phyloP scores from a whole-genome alignment of 768 basidiomycete species.

The Tylopilus sp. region DNA sequence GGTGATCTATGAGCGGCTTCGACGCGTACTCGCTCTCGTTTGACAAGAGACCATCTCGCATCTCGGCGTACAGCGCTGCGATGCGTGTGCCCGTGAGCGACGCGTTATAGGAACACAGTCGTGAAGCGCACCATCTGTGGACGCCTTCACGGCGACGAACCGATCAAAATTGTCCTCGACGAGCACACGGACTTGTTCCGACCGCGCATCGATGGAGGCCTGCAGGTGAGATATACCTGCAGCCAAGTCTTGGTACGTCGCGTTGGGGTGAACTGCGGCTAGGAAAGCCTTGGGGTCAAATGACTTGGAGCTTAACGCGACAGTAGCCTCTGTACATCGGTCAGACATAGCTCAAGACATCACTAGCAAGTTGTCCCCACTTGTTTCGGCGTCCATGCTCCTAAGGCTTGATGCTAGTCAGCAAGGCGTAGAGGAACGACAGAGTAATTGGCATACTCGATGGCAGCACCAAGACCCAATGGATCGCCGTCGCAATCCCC shows the following conservation, averaged over 20 bases:
- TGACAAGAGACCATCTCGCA: conserved; percentile 84
- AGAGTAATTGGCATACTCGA: conserved; percentile 46
- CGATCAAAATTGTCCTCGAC: conserved; percentile 98
- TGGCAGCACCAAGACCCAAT: conserved; percentile 65
- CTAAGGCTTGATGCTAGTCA: conserved; percentile 41
- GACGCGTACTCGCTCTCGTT: conserved; percentile 79
- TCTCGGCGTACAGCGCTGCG: conserved; percentile 90
- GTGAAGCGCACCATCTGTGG: conserved; percentile 75
- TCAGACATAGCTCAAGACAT: conserved; percentile 9
- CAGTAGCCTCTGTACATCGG: conserved; percentile 58
- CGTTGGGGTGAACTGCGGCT: conserved; percentile 88
- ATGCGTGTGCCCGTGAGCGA: conserved; percentile 6
- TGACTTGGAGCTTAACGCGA: conserved; percentile 85
- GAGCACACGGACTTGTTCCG: conserved; percentile 89
- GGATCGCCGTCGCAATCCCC: conserved; percentile 69
- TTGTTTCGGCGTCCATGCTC: conserved; percentile 74
- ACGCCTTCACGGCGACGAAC: conserved; percentile 95
- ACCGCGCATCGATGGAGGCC: conserved; percentile 82
- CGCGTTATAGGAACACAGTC: not conserved
- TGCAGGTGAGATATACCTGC: conserved; percentile 72
- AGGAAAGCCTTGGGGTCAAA: conserved; percentile 96
- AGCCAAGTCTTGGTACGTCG: conserved; percentile 88
- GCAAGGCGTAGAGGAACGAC: not conserved
- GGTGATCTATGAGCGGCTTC: conserved; percentile 72
- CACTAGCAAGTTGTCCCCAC: conserved; percentile 40